Conservation (phyloP, 495 filamentous ascomycete species). For the Venustampulla echinocandica region DNA sequence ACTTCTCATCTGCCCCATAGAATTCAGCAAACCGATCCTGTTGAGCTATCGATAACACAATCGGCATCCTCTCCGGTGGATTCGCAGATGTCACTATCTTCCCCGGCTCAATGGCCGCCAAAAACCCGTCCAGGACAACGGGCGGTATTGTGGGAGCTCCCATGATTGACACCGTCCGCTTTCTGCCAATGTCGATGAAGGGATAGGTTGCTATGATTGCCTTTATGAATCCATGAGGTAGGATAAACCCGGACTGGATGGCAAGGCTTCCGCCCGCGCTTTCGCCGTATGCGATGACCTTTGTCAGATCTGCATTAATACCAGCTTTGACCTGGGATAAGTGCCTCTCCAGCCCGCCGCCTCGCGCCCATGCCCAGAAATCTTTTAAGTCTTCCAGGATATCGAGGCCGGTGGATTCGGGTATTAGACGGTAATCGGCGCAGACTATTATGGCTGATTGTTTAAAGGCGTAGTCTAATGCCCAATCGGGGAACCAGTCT, state of each 20-base stretch:
- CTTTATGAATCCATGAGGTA: conserved; percentile 7
- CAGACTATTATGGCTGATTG: conserved; percentile 34
- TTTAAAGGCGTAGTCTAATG: conserved; percentile 7
- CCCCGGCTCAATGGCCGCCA: neutral
- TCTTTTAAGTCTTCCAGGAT: conserved; percentile 39
- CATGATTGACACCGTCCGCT: neutral
- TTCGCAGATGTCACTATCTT: conserved; percentile 2
- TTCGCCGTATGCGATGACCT: conserved; percentile 6
- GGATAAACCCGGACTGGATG: conserved; percentile 25
- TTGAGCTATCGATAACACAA: conserved; percentile 2
- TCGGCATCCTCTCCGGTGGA: conserved; percentile 2
- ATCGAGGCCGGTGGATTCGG: conserved; percentile 38
- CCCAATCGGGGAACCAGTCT: conserved; percentile 13
- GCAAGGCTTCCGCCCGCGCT: conserved; percentile 27
- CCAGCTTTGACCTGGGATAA: neutral
- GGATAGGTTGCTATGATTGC: conserved; percentile 10
- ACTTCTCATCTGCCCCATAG: conserved; percentile 1
- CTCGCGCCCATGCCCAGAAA: conserved; percentile 41
- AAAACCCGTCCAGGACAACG: neutral
- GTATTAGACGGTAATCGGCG: conserved; percentile 44
- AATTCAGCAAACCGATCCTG: conserved; percentile 1
- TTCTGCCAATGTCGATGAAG: neutral
- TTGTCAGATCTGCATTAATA: conserved; percentile 4
- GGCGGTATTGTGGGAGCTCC: neutral
- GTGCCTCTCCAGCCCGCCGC: neutral